phyloP scores from a whole-genome alignment of 441 rosid genomes.

The Jatropha multifida region DNA sequence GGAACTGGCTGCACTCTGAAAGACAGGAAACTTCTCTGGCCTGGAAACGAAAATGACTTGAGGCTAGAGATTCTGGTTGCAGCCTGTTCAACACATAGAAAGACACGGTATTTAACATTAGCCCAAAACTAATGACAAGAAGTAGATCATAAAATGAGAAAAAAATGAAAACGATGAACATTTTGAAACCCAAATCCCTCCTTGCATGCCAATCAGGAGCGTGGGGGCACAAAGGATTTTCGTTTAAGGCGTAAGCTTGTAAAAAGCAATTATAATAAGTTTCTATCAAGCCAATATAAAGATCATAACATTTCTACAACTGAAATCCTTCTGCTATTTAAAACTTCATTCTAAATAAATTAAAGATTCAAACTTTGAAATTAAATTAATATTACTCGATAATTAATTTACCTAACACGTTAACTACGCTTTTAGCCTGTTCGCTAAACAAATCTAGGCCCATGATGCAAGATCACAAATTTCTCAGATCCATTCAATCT shows the following conservation, averaged over 20 bases:
- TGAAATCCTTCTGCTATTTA: background rate
- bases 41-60: constrained; percentile 37
- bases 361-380: constrained; percentile 7
- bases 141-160: background rate
- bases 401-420: background rate
- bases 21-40: constrained; percentile 47
- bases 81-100: constrained; percentile 39
- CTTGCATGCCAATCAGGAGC: no score
- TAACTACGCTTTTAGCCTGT: background rate
- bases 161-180: background rate
- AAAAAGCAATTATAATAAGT: background rate
- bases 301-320: background rate
- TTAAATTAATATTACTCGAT: background rate
- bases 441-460: background rate
- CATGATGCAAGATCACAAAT: constrained; percentile 10
- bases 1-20: constrained; percentile 41
- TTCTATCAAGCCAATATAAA: background rate
- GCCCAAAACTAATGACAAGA: background rate
- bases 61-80: constrained; percentile 36
- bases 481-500: constrained; percentile 20
- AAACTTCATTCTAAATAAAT: background rate
- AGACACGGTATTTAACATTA: background rate
- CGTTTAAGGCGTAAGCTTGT: background rate
- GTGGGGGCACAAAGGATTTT: no score
- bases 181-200: background rate